Conservation (phyloP, 208 protist species). For the Chromosphaera perkinsii region DNA sequence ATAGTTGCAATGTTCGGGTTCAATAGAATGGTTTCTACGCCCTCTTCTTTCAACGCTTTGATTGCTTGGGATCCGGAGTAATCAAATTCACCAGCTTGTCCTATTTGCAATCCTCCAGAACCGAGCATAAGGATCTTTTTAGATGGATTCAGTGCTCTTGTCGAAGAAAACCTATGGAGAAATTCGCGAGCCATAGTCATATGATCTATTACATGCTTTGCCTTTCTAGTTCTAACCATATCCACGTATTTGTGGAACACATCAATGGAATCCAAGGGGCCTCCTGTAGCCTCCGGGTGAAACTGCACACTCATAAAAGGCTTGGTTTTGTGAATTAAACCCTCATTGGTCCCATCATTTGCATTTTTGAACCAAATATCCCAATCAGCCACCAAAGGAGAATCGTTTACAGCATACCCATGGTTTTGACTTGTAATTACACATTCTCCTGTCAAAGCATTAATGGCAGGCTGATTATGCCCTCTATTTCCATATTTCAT, state of each 20-base stretch:
- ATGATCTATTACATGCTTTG: conserved; percentile 1
- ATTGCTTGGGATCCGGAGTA: conserved; percentile 91
- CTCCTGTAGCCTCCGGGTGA: conserved; percentile 84
- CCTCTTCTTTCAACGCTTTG: conserved; percentile 83
- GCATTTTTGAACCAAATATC: conserved; percentile 88
- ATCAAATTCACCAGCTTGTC: conserved; percentile 94
- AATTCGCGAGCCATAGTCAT: conserved; percentile 5
- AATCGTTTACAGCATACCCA: conserved; percentile 91
- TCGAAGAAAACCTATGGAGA: conserved; percentile 1
- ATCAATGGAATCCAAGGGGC: conserved; percentile 86
- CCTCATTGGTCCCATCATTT: conserved; percentile 94
- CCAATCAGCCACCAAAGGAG: conserved; percentile 80
- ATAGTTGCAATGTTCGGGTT: conserved; percentile 95
- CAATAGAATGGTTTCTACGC: conserved; percentile 83
- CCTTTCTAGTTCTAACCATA: not conserved
- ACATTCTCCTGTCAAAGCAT: conserved; percentile 69
- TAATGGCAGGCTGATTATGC: conserved; percentile 85
- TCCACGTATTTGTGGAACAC: conserved; percentile 83
- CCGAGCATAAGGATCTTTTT: conserved; percentile 59
- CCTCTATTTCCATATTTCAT: conserved; percentile 93
- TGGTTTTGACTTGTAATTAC: conserved; percentile 97
- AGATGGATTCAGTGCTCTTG: no score
- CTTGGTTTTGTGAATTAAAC: conserved; percentile 82
- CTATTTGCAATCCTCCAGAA: conserved; percentile 80
- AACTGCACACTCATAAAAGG: conserved; percentile 91